phyloP scores from a whole-genome alignment of 1,284 basidiomycete genomes.

The Rhodotorula sp. region DNA sequence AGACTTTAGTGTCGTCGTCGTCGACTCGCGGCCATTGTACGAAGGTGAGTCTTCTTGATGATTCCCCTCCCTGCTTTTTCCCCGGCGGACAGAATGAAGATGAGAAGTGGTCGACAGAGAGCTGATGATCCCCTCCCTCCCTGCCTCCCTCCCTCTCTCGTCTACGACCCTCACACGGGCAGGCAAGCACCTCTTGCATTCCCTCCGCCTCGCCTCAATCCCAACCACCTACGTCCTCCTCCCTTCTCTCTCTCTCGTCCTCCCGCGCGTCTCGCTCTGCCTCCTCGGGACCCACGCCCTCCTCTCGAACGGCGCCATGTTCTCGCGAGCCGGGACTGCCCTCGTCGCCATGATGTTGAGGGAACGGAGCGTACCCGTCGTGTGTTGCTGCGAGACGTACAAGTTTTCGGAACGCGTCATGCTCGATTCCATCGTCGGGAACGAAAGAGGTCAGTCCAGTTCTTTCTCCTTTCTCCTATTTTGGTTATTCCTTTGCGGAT shows the following conservation, averaged over 20 bases:
- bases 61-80: not conserved
- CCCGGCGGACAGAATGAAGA: not conserved
- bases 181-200: constrained; percentile 77
- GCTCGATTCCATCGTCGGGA: constrained; percentile 91
- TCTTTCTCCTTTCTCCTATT: constrained; percentile 3
- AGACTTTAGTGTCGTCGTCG: constrained; percentile 82
- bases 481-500: not conserved
- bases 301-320: constrained; percentile 91
- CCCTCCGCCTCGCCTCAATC: constrained; percentile 69
- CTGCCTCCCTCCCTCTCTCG: too few relatives aligned
- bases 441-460: constrained; percentile 74
- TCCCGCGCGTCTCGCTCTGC: constrained; percentile 74
- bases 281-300: constrained; percentile 91
- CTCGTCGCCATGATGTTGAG: constrained; percentile 95
- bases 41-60: constrained; percentile 73
- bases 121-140: too few relatives aligned
- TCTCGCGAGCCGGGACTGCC: constrained; percentile 90
- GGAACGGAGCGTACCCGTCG: constrained; percentile 81
- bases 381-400: constrained; percentile 98
- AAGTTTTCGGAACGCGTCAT: constrained; percentile 94
- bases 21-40: constrained; percentile 90
- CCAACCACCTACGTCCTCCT: constrained; percentile 89
- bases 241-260: constrained; percentile 78
- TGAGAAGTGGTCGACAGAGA: too few relatives aligned
- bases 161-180: constrained; percentile 7